Base-by-base conservation (phyloP, 2,329 filamentous ascomycete species). In the Tolypocladium tundrense region DNA sequence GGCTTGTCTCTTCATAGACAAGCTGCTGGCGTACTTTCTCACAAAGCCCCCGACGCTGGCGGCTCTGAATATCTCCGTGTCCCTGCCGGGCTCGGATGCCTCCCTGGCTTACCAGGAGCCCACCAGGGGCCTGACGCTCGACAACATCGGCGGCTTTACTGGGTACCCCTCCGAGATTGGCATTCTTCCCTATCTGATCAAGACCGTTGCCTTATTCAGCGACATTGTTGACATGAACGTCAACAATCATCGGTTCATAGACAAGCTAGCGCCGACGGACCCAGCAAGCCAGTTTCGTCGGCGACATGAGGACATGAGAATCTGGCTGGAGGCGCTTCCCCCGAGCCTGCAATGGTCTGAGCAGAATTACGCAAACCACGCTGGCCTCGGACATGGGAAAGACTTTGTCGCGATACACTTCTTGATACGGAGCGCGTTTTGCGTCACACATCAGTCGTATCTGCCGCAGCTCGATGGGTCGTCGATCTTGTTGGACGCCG, bases 401-500 rank as follows among this genome's bases (percentile, higher is more conserved):
- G 11, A 41, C 1, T 67, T 65, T 53, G 59, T 65, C 10, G 62
- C 63, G 13, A 65, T 65, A 58, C 64, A 67, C 8, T 62, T 67
- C 19, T 58, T 67, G 11, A 54, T 66, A 1, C 54, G 56, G 27
- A 63, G 63, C 27, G 61, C 64, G 24, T 45, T 53, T 9, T 67
- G 64, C 48, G 59, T 65, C 2, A 62, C 64, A 2, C 64, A 66
- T 37, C 65, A 67, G 54, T 61, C 60, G 45, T 67, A 67, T 42
- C 54, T 67, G 7, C 65, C 65, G 13, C 65, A 67, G 2, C 41
- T 63, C 19, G 58, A 60, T 0, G 40, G 58, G 2, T 66, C 60
- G 40, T 64, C 65, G 0, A 60, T 60, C 21, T 56, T 66, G 1
- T 55, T 63, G 4, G 58, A 65, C 31, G 48, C 60, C 1, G 60